Percentiles rank a stretch among this genome's conserved stretches.
phyloP scores from a whole-genome alignment of 208 protist genomes.

The Endotrypanum monterogeii region DNA sequence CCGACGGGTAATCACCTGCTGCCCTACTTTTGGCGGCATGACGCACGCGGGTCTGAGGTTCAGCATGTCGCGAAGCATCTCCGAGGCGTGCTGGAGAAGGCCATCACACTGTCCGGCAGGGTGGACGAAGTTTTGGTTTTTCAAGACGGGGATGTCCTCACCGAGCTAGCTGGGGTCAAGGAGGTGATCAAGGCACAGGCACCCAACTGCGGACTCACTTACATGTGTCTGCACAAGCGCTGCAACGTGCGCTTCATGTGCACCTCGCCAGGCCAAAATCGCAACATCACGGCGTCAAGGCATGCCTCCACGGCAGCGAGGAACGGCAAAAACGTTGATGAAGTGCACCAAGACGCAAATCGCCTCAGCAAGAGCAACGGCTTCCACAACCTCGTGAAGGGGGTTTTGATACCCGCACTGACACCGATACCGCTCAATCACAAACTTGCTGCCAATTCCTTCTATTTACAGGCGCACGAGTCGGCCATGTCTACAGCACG shows the following conservation, averaged over 20 bases:
- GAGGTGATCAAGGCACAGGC: constrained; percentile 45
- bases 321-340: not conserved
- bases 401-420: constrained; percentile 66
- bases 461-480: constrained; percentile 90
- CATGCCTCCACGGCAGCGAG: not conserved
- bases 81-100: constrained; percentile 35
- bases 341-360: not conserved
- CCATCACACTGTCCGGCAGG: constrained; percentile 47
- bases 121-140: constrained; percentile 90
- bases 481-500: constrained; percentile 86
- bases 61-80: constrained; percentile 66
- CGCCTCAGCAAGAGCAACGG: not conserved
- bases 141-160: constrained; percentile 89
- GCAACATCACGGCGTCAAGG: constrained; percentile 11
- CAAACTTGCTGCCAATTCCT: constrained; percentile 52
- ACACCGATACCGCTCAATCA: constrained; percentile 54
- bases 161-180: constrained; percentile 66
- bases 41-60: constrained; percentile 65
- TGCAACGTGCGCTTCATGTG: constrained; percentile 89
- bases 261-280: constrained; percentile 3
- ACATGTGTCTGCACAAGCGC: constrained; percentile 91
- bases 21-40: constrained; percentile 79
- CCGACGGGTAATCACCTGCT: constrained; percentile 58
- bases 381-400: constrained; percentile 75
- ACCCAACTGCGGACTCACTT: constrained; percentile 80